Conservation (phyloP, 1,139 yeast species). For the Geotrichum klebahnii region DNA sequence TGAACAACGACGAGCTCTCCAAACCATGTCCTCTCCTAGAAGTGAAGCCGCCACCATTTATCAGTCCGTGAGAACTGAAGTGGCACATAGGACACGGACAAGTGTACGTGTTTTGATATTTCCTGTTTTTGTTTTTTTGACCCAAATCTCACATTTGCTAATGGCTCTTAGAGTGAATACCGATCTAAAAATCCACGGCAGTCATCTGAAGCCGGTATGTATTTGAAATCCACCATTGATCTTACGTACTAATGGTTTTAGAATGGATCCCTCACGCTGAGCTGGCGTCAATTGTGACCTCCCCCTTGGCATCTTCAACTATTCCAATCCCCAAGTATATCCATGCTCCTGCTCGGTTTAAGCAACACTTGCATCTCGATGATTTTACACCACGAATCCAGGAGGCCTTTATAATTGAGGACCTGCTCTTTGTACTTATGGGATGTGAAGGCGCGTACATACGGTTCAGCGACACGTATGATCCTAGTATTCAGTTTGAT, state of each 20-base stretch:
- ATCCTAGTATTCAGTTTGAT: slow-evolving; percentile 41
- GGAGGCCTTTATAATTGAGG: slow-evolving; percentile 69
- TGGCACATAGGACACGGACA: background rate
- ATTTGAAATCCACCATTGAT: background rate
- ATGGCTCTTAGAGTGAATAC: background rate
- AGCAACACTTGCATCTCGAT: slow-evolving; percentile 17
- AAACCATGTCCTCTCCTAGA: slow-evolving; percentile 7
- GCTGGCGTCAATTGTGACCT: slow-evolving; percentile 24
- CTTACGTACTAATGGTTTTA: background rate
- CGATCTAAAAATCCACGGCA: background rate
- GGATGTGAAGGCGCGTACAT: slow-evolving; percentile 82
- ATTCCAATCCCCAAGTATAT: slow-evolving; percentile 25
- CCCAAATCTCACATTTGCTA: background rate
- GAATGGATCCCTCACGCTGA: slow-evolving; percentile 26
- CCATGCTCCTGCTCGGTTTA: slow-evolving; percentile 18
- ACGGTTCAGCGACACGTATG: slow-evolving; percentile 59
- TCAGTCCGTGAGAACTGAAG: background rate
- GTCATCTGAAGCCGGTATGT: background rate
- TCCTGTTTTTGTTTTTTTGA: background rate
- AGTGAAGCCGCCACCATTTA: background rate
- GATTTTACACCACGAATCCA: slow-evolving; percentile 48
- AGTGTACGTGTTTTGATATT: background rate
- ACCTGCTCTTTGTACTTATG: slow-evolving; percentile 59
- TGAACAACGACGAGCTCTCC: background rate
- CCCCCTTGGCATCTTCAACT: slow-evolving; percentile 31